phyloP scores from a whole-genome alignment of 805 yeast genomes.

The Kodamaea fukazawae region DNA sequence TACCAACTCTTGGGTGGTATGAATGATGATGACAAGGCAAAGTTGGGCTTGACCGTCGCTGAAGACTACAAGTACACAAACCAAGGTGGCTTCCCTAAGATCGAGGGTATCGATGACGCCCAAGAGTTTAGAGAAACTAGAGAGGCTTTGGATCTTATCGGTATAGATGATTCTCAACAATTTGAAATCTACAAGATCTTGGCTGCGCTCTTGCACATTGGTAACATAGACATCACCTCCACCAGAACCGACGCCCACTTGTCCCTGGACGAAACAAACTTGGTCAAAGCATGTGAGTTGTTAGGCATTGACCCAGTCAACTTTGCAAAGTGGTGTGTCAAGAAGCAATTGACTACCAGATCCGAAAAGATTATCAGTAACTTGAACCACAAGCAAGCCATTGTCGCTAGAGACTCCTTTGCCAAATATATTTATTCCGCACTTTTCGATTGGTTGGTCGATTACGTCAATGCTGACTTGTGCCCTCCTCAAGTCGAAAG shows the following conservation, averaged over 20 bases:
- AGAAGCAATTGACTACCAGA: constrained; percentile 89
- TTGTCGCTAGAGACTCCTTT: constrained; percentile 94
- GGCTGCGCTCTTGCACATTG: constrained; percentile 88
- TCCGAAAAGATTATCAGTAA: constrained; percentile 87
- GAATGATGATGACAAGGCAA: constrained; percentile 49
- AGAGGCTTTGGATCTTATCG: constrained; percentile 76
- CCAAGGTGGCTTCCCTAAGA: constrained; percentile 78
- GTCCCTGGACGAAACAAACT: constrained; percentile 81
- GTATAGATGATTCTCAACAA: constrained; percentile 61
- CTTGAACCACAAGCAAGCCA: constrained; percentile 76
- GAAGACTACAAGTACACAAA: constrained; percentile 77
- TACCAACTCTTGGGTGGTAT: constrained; percentile 85
- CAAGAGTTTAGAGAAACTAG: constrained; percentile 74
- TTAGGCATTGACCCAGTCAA: constrained; percentile 71
- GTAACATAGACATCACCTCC: constrained; percentile 84
- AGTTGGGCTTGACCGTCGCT: constrained; percentile 60
- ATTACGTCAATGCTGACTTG: constrained; percentile 74
- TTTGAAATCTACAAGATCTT: constrained; percentile 69
- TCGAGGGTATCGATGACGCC: constrained; percentile 78
- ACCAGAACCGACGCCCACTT: constrained; percentile 81
- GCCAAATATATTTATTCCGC: constrained; percentile 92
- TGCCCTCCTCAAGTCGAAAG: constrained; percentile 68
- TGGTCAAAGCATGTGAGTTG: constrained; percentile 77
- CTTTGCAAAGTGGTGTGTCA: constrained; percentile 88
- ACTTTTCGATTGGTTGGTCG: constrained; percentile 92